A percentile compares a stretch with the other conserved stretches of the same genome.
phyloP scores from a whole-genome alignment of 1,139 yeast genomes.

The Diutina neorugosa region DNA sequence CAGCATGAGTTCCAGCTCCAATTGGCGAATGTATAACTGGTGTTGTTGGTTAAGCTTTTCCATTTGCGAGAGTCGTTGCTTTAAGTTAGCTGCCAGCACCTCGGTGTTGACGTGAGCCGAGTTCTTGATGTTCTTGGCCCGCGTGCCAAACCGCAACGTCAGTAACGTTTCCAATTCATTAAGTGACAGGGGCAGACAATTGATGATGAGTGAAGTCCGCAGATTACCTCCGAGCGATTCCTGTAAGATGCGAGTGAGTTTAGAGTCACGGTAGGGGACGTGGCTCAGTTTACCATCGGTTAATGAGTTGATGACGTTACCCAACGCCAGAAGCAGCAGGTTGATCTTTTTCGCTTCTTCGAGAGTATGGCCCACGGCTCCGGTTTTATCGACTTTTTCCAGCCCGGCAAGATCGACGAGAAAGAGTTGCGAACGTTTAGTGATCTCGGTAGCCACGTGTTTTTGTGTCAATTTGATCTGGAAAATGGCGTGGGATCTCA shows the following conservation, averaged over 20 bases:
- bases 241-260: slow-evolving; percentile 71
- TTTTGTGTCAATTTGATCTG: slow-evolving; percentile 55
- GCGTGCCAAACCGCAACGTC: slow-evolving; percentile 66
- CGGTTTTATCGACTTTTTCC: slow-evolving; percentile 76
- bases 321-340: slow-evolving; percentile 64
- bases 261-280: slow-evolving; percentile 78
- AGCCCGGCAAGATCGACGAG: slow-evolving; percentile 85
- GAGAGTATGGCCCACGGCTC: slow-evolving; percentile 58
- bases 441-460: slow-evolving; percentile 39
- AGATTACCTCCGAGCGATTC: slow-evolving; percentile 86
- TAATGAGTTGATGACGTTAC: slow-evolving; percentile 70
- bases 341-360: slow-evolving; percentile 84
- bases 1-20: slow-evolving; percentile 36
- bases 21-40: slow-evolving; percentile 25
- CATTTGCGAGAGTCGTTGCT: slow-evolving; percentile 36
- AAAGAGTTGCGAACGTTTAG: slow-evolving; percentile 57
- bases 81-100: slow-evolving; percentile 43
- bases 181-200: slow-evolving; percentile 56
- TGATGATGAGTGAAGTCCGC: slow-evolving; percentile 65
- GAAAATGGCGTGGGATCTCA: slow-evolving; percentile 76
- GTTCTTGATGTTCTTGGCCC: slow-evolving; percentile 66
- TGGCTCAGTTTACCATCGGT: slow-evolving; percentile 59
- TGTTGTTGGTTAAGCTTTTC: slow-evolving; percentile 36
- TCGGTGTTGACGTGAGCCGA: slow-evolving; percentile 61
- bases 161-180: slow-evolving; percentile 66